Evolutionary conservation across 371 early-diverging fungal genomes (phyloP), one percentile per base, ranked within the genome.

Genomic region (Mortierella sp.): DNA sequence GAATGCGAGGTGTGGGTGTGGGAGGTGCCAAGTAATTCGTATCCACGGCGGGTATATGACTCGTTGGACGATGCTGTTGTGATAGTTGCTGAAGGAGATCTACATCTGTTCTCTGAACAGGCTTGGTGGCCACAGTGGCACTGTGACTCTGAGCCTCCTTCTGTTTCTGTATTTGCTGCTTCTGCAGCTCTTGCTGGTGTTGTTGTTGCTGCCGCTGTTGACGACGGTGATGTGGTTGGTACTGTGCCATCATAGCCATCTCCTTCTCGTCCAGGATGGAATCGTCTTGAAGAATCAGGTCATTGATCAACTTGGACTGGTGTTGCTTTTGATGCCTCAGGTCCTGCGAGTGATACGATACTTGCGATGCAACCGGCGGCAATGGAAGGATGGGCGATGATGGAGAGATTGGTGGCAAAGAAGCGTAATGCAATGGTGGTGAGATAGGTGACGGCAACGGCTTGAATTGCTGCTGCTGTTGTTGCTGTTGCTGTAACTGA

Each of bases 201-300:
- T 69, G 63, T 12, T 60, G 70, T 4, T 58, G 45, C 24, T 67
- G 63, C 8, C 59, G 73, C 13, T 63, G 62, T n/a, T 63, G 67
- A n/a, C 58, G 63, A 21, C 53, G 48, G 19, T 57, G 72, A n/a
- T 60, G 53, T 24, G 72, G 72, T 40, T 71, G 72, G 45, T 71
- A 71, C 54, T 71, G 72, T 7, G 72, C 72, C 72, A 71, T 71
- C 21, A 65, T 27, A 9, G 66, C 72, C 61, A 56, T 60, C 16
- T 71, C 72, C 57, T 71, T 71, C 25, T 71, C 72, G 27, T 71
- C 72, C 0, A 71, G 57, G 0, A 28, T 50, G 24, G 61, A 60
- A 28, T 73, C 73, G 5, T 67, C 73, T 28, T 67, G 67, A 3
- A 73, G 60, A 25, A 73, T 73, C 52, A 67, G 47, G 24, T 73